Evolutionary conservation across 2,329 filamentous ascomycete species (phyloP).

Genomic region (Alternaria consortialis): DNA sequence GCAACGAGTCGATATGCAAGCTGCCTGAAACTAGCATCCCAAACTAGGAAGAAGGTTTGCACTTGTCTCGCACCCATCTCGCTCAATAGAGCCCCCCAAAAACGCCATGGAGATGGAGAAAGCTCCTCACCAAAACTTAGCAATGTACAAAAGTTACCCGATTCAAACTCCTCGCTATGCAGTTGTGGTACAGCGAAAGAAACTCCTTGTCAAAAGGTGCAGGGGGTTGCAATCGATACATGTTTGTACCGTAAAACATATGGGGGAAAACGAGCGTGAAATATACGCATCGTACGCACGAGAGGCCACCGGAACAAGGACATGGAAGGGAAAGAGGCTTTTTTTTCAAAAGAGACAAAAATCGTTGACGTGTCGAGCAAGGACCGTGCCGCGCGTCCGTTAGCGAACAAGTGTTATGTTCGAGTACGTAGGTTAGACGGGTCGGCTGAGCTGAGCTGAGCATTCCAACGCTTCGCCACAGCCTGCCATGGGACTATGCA

Average conservation of each 20-base stretch:
- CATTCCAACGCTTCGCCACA: constrained; percentile 8
- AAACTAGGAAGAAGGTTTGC: neutral
- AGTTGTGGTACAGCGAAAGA: constrained; percentile 32
- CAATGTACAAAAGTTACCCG: constrained; percentile 24
- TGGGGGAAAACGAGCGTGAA: constrained; percentile 4
- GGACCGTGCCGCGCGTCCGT: constrained; percentile 24
- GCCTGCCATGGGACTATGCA: constrained; percentile 11
- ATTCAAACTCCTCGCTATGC: constrained; percentile 48
- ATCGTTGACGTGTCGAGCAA: constrained; percentile 16
- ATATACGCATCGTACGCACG: constrained; percentile 16
- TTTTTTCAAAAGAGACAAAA: constrained; percentile 7
- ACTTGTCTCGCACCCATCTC: neutral
- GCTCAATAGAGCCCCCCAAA: neutral
- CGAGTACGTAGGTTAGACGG: constrained; percentile 14
- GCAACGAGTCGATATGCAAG: neutral
- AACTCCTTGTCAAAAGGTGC: constrained; percentile 1
- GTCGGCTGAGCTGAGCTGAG: constrained; percentile 13
- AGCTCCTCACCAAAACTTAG: constrained; percentile 30
- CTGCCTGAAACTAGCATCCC: neutral
- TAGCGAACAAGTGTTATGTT: constrained; percentile 27
- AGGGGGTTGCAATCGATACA: constrained; percentile 5
- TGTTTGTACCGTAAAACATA: constrained; percentile 6
- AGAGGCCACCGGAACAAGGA: constrained; percentile 1
- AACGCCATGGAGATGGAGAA: constrained; percentile 15
- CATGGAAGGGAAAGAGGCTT: neutral